Conservation (phyloP, 495 filamentous ascomycete genomes). For the Echria macrotheca region DNA sequence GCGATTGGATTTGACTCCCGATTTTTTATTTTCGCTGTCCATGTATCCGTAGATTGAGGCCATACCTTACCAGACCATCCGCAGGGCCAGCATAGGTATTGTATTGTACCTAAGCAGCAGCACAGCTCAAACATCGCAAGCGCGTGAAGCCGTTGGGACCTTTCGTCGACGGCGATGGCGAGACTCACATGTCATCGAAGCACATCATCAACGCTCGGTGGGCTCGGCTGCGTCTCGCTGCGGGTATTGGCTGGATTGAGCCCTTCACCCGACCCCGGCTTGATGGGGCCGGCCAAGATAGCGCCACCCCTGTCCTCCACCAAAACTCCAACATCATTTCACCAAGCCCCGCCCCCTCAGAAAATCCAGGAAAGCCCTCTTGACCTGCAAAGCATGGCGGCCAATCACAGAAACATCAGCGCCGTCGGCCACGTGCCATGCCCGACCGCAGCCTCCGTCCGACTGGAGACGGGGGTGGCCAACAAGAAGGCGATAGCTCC, state of each 20-base stretch:
- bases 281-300: conserved; percentile 2
- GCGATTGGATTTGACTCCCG: too few species aligned
- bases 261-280: conserved; percentile 23
- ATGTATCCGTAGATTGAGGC: too few species aligned
- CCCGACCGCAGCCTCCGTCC: too few species aligned
- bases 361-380: background rate
- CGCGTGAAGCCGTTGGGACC: background rate
- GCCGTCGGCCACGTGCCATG: too few species aligned
- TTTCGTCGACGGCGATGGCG: background rate
- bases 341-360: conserved; percentile 6
- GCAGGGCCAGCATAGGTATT: too few species aligned
- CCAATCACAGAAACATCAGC: conserved; percentile 3
- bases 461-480: too few species aligned
- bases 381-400: background rate
- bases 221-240: background rate
- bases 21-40: too few species aligned
- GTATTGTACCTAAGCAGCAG: background rate
- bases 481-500: background rate
- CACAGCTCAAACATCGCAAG: background rate
- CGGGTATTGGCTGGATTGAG: conserved; percentile 11
- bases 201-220: background rate
- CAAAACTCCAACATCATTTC: background rate
- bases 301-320: background rate
- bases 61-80: too few species aligned
- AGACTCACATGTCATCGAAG: background rate